Conservation (phyloP, 2,329 filamentous ascomycete genomes). For the Dactylellina sp. region DNA sequence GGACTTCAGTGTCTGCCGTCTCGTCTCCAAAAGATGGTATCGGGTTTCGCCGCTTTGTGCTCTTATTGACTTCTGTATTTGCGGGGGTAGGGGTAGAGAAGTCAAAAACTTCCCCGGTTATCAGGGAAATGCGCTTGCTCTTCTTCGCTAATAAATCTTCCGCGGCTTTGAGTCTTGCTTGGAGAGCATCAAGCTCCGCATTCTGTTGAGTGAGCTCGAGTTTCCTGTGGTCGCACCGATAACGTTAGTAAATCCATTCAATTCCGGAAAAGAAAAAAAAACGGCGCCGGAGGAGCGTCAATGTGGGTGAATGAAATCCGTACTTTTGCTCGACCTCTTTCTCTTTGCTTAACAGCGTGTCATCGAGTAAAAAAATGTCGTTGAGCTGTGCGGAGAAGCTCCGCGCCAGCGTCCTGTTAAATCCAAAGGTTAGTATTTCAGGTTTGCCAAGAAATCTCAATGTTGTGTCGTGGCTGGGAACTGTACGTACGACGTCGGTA, state of each 20-base stretch:
- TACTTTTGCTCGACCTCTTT: constrained; percentile 60
- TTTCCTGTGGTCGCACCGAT: constrained; percentile 53
- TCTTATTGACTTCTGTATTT: constrained; percentile 52
- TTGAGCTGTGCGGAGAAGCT: constrained; percentile 61
- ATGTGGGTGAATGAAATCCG: constrained; percentile 18
- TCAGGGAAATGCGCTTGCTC: constrained; percentile 39
- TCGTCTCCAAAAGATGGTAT: constrained; percentile 44
- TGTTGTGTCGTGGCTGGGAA: constrained; percentile 4
- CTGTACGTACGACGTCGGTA: constrained; percentile 55
- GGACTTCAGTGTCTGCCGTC: constrained; percentile 26
- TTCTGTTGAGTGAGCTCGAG: constrained; percentile 59
- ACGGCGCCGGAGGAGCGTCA: background rate
- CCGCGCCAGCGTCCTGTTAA: constrained; percentile 59
- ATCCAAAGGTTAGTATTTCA: constrained; percentile 34
- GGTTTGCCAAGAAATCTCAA: constrained; percentile 32
- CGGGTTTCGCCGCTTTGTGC: constrained; percentile 47
- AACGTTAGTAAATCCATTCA: constrained; percentile 5
- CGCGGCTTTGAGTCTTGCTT: constrained; percentile 60
- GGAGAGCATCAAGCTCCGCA: constrained; percentile 59
- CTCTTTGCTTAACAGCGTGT: constrained; percentile 56
- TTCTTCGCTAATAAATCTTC: constrained; percentile 59
- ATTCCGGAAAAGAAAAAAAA: background rate
- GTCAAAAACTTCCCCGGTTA: constrained; percentile 24
- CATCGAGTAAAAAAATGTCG: constrained; percentile 60
- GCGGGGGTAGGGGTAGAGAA: constrained; percentile 32